Evolutionary conservation across 2,329 filamentous ascomycete species (phyloP).

Genomic region (Scedosporium dehoogii): DNA sequence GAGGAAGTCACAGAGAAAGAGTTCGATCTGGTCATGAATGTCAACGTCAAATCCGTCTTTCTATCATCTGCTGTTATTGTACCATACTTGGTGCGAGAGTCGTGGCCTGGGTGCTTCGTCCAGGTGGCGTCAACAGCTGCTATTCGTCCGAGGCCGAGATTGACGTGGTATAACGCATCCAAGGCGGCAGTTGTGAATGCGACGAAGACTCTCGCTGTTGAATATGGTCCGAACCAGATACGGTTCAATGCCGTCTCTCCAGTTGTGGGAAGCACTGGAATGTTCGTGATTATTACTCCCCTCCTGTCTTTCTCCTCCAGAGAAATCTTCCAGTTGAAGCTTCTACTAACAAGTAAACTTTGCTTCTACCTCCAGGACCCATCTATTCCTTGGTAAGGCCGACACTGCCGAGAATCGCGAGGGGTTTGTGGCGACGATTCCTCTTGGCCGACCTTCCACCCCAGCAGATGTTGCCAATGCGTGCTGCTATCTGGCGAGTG

Average conservation of each 20-base stretch:
- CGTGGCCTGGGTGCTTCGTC: conserved; percentile 50
- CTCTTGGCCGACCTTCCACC: conserved; percentile 44
- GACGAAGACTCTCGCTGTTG: conserved; percentile 52
- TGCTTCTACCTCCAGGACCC: too few species aligned
- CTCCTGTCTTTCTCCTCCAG: neutral
- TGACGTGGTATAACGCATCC: conserved; percentile 62
- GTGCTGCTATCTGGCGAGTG: conserved; percentile 58
- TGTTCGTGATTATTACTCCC: conserved; percentile 26
- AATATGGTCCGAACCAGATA: conserved; percentile 63
- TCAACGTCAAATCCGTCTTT: conserved; percentile 61
- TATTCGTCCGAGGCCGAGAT: conserved; percentile 46
- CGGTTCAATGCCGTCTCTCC: conserved; percentile 65
- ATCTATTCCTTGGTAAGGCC: neutral
- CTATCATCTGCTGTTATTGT: conserved; percentile 48
- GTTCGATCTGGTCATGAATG: conserved; percentile 55
- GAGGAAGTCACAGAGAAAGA: conserved; percentile 54
- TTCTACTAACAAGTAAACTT: neutral
- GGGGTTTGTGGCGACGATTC: conserved; percentile 43
- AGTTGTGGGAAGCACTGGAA: conserved; percentile 54
- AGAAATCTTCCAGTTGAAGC: neutral
- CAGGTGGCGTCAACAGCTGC: conserved; percentile 57
- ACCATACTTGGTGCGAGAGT: conserved; percentile 48
- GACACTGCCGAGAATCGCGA: neutral
- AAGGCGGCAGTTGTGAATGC: conserved; percentile 57
- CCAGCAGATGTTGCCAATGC: conserved; percentile 61